Evolutionary conservation across 2,329 filamentous ascomycete genomes (phyloP), one percentile per base, ranked within the genome.

Genomic region (Sporothrix brunneoviolacea): DNA sequence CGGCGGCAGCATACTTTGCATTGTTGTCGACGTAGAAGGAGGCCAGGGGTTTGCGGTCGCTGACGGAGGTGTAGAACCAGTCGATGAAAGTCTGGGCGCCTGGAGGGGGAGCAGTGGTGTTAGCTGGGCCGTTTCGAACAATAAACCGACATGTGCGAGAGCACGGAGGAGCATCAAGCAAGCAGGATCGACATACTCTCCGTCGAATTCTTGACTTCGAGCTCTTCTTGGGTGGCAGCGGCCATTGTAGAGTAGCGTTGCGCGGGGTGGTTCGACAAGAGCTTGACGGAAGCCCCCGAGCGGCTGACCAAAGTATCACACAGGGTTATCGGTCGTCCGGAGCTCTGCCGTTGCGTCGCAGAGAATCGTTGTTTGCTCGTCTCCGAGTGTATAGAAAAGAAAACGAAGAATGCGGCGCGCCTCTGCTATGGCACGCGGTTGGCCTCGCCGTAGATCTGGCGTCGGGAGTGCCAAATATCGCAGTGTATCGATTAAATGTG

Each of bases 21-120:
- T 77, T 78, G 45, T 74, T 67, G 62, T 79, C 78, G 57, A 82
- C 70, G 72, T 95, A 95, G 73, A 83, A 94, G n/a, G 71, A 69
- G 16, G 76, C 63, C 13, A 95, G 75, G 9, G 72, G 70, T 38
- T 70, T 66, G 55, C 77, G 74, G 52, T 74, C 76, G 66, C 85
- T 82, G 46, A 94, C 72, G n/a, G 84, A 77, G 24, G 76, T 73
- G 70, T 95, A 95, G 72, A 86, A 95, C 55, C 77, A 73, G 54
- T 84, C 80, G 57, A 85, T 75, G 60, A 95, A 91, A 48, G 69
- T 72, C 58, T 85, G 79, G 48, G 88, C 85, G 53, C 83, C 88
- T 87, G 39, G 16, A 16, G 18, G 16, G 38, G 36, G 13, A 35
- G 4, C 12, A 22, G 7, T 16, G 24, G n/a, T n/a, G n/a, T n/a